These are phyloP conservation scores for Cystobasidium slooffiae DNA, from an alignment of 1,284 basidiomycete genomes.

Conservation along the genomic window DNA sequence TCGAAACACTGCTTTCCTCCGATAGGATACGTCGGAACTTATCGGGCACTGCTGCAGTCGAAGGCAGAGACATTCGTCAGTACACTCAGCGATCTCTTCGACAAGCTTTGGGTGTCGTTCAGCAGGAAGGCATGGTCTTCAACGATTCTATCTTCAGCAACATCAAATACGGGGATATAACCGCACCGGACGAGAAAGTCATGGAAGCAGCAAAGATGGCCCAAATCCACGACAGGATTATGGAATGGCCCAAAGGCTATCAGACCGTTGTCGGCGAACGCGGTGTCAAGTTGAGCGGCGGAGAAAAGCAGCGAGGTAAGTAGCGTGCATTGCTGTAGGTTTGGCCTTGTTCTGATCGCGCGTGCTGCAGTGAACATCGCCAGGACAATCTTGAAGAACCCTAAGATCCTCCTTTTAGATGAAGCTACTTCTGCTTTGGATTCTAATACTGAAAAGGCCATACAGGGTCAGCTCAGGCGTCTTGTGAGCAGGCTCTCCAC, in stretches of 20 bases:
- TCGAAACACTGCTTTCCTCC: too few relatives aligned
- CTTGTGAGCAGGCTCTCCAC: too few relatives aligned
- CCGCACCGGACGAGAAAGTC: slow-evolving; percentile 69
- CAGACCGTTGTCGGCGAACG: slow-evolving; percentile 81
- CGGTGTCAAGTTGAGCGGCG: slow-evolving; percentile 69
- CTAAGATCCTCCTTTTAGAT: slow-evolving; percentile 73
- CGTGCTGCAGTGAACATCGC: slow-evolving; percentile 72
- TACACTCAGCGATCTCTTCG: slow-evolving; percentile 77
- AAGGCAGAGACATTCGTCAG: slow-evolving; percentile 81
- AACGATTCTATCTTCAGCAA: slow-evolving; percentile 44
- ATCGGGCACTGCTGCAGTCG: slow-evolving; percentile 60
- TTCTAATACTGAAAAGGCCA: slow-evolving; percentile 79
- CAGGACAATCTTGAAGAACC: slow-evolving; percentile 80
- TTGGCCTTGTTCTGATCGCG: background rate
- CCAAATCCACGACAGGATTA: slow-evolving; percentile 78
- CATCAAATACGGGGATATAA: slow-evolving; percentile 45
- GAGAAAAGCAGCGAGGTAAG: slow-evolving; percentile 58
- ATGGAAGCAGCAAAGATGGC: slow-evolving; percentile 73
- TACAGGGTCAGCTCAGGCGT: slow-evolving; percentile 78
- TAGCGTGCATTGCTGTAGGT: background rate
- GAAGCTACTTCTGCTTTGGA: slow-evolving; percentile 68
- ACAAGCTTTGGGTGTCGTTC: slow-evolving; percentile 65
- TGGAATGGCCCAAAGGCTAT: slow-evolving; percentile 74
- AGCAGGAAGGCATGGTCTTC: slow-evolving; percentile 57
- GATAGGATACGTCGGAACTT: too few relatives aligned